Evolutionary conservation across 2,329 filamentous ascomycete species (phyloP).

Genomic region (Alternaria ethzedia): DNA sequence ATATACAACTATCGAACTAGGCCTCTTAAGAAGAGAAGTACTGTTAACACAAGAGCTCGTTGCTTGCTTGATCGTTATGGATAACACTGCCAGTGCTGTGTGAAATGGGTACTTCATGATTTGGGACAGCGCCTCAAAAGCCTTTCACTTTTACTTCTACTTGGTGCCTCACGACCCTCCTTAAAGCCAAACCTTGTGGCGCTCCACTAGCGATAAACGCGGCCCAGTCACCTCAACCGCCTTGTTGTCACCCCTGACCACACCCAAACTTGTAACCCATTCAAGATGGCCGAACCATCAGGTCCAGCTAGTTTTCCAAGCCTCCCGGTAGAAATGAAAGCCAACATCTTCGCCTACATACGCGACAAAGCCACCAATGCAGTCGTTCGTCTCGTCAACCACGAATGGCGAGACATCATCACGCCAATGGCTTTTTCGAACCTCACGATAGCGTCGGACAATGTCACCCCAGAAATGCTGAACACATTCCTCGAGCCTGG

Average conservation of each 20-base stretch:
- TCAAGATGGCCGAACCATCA: neutral
- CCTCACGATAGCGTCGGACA: neutral
- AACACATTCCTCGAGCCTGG: neutral
- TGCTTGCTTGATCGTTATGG: too few species aligned
- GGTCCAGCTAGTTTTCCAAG: neutral
- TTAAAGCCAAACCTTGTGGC: too few species aligned
- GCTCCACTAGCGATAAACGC: neutral
- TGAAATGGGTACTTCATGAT: too few species aligned
- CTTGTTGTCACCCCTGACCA: neutral
- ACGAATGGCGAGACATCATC: neutral
- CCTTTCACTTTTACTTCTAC: too few species aligned
- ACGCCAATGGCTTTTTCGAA: neutral
- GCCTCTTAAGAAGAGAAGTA: too few species aligned
- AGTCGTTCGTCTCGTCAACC: neutral
- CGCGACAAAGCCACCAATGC: neutral
- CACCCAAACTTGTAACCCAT: neutral
- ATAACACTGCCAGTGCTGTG: too few species aligned
- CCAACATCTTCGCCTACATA: neutral
- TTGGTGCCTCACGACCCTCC: too few species aligned
- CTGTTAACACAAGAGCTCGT: too few species aligned
- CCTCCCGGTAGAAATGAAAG: neutral
- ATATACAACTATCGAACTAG: too few species aligned
- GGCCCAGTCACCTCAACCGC: neutral
- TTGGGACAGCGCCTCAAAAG: too few species aligned
- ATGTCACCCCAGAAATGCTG: neutral